Evolutionary conservation across 345 rosid species (phyloP), one percentile per base, ranked within the genome.

Genomic region (Lepidium aucheri): DNA sequence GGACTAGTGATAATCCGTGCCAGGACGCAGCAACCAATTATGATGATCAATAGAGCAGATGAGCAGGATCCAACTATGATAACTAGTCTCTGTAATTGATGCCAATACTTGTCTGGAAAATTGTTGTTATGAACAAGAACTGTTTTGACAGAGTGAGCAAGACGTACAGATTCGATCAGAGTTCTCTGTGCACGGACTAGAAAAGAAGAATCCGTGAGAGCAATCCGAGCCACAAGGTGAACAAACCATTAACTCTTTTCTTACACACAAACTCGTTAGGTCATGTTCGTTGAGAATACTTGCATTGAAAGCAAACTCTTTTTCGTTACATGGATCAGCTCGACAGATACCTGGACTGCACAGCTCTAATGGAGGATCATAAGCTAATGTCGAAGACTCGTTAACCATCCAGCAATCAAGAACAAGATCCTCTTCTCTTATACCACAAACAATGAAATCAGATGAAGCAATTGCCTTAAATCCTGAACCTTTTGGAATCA

Each of bases 81-180:
- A 9, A 63, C n/a, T 2, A 84, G 60, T 73, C 80, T 75, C 20
- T 28, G 77, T 39, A 77, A 46, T 51, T 77, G 86, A 58, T 63
- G 82, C 84, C 84, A 75, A 44, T 70, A 83, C 79, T 68, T 85
- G 50, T 74, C 81, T n/a, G 71, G 75, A 65, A 81, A 73, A 17
- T 35, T 73, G 18, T 76, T 70, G 20, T 58, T 74, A 35, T 75
- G 73, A 77, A 69, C 96, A 93, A 68, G 96, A 81, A 66, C 87
- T 86, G 78, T 85, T 93, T 79, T 90, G 99, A 82, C 99, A 93
- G 52, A 93, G 90, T 11, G 97, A 93, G 60, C 99, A 93, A 46
- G 83, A 53, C 3, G 92, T 85, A 76, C 97, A 93, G 32, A 86
- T 72, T 63, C 97, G 80, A 57, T 88, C 97, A 0, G 87, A 73